Conservation (phyloP, 441 rosid genomes). For the Cnidoscolus chayamansa region DNA sequence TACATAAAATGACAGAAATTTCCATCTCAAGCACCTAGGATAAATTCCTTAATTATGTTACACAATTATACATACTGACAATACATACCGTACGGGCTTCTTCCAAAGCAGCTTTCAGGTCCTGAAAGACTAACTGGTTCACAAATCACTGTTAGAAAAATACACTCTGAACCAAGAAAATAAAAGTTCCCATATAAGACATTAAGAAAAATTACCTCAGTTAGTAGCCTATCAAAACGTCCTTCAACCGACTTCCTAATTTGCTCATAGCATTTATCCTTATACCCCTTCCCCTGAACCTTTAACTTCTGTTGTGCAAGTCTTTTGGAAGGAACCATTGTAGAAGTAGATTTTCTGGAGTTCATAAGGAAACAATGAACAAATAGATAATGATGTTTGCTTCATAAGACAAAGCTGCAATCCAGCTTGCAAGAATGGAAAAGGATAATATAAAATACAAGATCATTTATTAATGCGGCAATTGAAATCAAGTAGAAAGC, state of each 20-base stretch:
- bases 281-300: slow-evolving; percentile 87
- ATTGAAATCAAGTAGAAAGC: not conserved
- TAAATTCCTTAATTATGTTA: not conserved
- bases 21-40: slow-evolving; percentile 3
- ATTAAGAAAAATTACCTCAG: slow-evolving; percentile 45
- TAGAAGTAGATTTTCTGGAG: slow-evolving; percentile 63
- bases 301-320: slow-evolving; percentile 65
- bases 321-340: slow-evolving; percentile 55
- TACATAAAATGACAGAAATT: slow-evolving; percentile 2
- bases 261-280: slow-evolving; percentile 97
- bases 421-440: slow-evolving; percentile 12
- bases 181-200: not conserved
- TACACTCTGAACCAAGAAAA: slow-evolving; percentile 17
- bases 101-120: slow-evolving; percentile 93
- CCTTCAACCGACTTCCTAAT: slow-evolving; percentile 84
- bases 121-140: slow-evolving; percentile 81
- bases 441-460: not conserved
- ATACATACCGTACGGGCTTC: slow-evolving; percentile 81
- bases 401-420: slow-evolving; percentile 12
- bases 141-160: slow-evolving; percentile 32
- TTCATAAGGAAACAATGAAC: slow-evolving; percentile 21
- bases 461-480: not conserved
- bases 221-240: slow-evolving; percentile 80
- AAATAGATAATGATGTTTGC: not conserved
- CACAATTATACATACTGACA: slow-evolving; percentile 15